Evolutionary conservation across 2,329 filamentous ascomycete genomes (phyloP), one percentile per base, ranked within the genome.

Genomic region (Chaetoscypha palmicola): DNA sequence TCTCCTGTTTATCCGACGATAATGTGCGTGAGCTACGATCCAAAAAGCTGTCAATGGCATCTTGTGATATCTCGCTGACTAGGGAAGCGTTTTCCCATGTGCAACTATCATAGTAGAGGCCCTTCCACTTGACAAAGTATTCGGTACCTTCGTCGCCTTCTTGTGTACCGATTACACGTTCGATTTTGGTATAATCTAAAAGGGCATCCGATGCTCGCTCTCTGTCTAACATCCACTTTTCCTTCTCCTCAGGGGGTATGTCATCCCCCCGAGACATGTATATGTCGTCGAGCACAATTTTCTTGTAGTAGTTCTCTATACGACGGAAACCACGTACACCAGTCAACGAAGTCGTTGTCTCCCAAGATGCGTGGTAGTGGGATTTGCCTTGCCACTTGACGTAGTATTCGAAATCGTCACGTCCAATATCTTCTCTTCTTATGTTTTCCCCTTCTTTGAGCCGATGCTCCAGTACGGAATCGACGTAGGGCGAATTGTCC

Each of bases 301-400:
- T 94, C 57, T 83, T 81, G 65, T 86, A 90, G 68, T 97, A 98
- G 63, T 98, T 98, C 60, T 97, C 92, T 5, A 98, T 74, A 46
- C 90, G 89, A 38, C 90, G 86, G 53, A 83, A 83, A 48, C 92
- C 91, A 50, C 87, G 86, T 61, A 83, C 84, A n/a, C 81, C 77
- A 19, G 79, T 74, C 21, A 96, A 76, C 16, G 72, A 76, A 43
- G 86, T 81, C 47, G 83, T 82, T 0, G 81, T 82, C 65, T 97
- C 90, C 91, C 92, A 98, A 0, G 89, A 94, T 45, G 94, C 86
- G 68, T 98, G 92, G 56, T 94, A 82, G 62, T 98, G 89, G 9
- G 92, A 94, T 65, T 89, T 87, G 54, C 83, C 87, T 65, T 96
- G 87, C 92, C 94, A 98, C 69, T 98, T 98, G 66, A 98, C 89